Evolutionary conservation across 768 basidiomycete genomes (phyloP).

Genomic region (Lentinula raphanica): DNA sequence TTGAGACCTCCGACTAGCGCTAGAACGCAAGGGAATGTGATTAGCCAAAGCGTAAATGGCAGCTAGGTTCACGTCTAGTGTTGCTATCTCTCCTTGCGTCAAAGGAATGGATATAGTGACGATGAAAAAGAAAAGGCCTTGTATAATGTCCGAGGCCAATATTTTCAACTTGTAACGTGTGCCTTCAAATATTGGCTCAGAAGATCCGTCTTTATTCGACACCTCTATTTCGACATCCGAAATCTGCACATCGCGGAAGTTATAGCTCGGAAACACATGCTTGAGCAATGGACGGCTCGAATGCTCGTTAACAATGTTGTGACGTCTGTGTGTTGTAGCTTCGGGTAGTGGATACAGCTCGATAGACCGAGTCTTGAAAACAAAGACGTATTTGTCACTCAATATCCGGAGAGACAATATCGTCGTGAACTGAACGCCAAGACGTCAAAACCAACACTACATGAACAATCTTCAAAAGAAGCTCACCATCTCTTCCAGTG

Average conservation of each 20-base stretch:
- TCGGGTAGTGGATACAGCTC: conserved; percentile 35
- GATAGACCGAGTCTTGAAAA: conserved; percentile 46
- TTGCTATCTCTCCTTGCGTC: conserved; percentile 10
- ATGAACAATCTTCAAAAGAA: no score
- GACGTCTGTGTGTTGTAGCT: conserved; percentile 8
- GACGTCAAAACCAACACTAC: no score
- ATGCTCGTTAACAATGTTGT: conserved; percentile 17
- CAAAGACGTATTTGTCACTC: conserved; percentile 44
- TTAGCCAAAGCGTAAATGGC: conserved; percentile 39
- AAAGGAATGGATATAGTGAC: conserved; percentile 25
- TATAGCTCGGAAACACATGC: conserved; percentile 22
- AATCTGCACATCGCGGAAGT: conserved; percentile 40
- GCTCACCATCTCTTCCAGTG: conserved; percentile 28
- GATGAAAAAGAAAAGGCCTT: conserved; percentile 47
- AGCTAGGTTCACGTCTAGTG: conserved; percentile 36
- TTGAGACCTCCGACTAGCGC: neutral
- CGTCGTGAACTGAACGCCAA: conserved; percentile 29
- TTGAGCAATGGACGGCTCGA: conserved; percentile 13
- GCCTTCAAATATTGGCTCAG: neutral
- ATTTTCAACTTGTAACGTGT: conserved; percentile 26
- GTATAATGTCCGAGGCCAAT: conserved; percentile 39
- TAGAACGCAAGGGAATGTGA: conserved; percentile 10
- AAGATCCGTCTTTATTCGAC: conserved; percentile 5
- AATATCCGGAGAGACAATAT: conserved; percentile 37
- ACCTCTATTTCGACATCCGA: conserved; percentile 22